These are phyloP conservation scores for Trametes cinnabarina DNA, from an alignment of 768 basidiomycete species.

Conservation along the genomic window DNA sequence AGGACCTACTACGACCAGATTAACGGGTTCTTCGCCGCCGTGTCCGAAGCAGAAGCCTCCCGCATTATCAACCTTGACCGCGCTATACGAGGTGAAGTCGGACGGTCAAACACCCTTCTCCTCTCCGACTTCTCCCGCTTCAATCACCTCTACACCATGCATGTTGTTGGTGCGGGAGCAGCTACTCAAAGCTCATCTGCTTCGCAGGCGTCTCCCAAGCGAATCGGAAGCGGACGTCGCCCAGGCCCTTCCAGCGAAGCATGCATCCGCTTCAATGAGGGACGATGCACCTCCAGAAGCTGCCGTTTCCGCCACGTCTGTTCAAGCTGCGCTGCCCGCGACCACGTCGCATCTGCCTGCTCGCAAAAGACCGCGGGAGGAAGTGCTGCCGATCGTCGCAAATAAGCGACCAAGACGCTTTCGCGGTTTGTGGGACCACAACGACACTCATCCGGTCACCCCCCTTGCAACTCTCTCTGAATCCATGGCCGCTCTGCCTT, in stretches of 20 bases:
- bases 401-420: not conserved
- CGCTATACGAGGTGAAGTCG: conserved; percentile 28
- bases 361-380: not conserved
- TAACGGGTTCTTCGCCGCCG: conserved; percentile 22
- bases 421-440: not conserved
- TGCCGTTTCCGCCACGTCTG: conserved; percentile 30
- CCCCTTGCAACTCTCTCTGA: not conserved
- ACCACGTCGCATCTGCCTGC: no score
- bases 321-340: not conserved
- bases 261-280: conserved; percentile 27
- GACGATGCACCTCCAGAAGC: conserved; percentile 13
- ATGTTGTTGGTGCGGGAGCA: not conserved
- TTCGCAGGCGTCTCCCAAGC: not conserved
- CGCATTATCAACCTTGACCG: conserved; percentile 34
- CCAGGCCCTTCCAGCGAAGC: not conserved
- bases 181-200: not conserved
- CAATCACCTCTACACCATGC: conserved; percentile 4
- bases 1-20: conserved; percentile 28
- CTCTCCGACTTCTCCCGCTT: conserved; percentile 27
- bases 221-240: not conserved
- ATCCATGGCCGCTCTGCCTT: conserved; percentile 12
- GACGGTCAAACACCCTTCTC: conserved; percentile 8
- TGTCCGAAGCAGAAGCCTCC: conserved; percentile 7
- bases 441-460: not conserved
- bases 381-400: conserved; percentile 12